Evolutionary conservation across 805 yeast genomes (phyloP).

Genomic region (Priceomyces haplophilus): DNA sequence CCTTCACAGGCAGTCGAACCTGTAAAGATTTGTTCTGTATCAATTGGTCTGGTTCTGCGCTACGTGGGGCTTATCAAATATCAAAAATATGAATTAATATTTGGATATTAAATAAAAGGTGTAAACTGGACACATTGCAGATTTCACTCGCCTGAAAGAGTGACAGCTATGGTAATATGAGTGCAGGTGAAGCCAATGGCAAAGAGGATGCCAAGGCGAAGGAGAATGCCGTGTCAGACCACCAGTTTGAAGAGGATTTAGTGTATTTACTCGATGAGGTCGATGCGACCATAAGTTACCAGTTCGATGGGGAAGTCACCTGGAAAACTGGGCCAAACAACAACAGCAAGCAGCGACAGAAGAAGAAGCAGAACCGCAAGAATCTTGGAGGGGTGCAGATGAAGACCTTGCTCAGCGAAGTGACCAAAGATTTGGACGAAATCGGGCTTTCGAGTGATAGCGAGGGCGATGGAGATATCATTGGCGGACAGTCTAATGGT

Average conservation of each 20-base stretch:
- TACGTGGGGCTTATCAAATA: no score
- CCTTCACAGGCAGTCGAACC: no score
- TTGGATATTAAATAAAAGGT: no score
- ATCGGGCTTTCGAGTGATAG: slow-evolving; percentile 25
- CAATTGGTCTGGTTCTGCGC: no score
- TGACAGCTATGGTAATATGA: not conserved
- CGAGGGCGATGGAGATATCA: no score
- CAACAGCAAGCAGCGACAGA: not conserved
- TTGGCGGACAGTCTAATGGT: slow-evolving; percentile 13
- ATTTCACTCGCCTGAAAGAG: no score
- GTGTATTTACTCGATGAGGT: slow-evolving; percentile 23
- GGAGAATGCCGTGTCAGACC: slow-evolving; percentile 2
- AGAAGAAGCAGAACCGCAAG: no score
- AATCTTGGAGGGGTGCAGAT: slow-evolving; percentile 9
- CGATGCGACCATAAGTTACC: not conserved
- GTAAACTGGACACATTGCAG: no score
- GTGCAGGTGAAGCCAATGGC: not conserved
- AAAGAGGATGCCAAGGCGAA: no score
- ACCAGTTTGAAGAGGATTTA: slow-evolving; percentile 29
- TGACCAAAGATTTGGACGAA: slow-evolving; percentile 26
- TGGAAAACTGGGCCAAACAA: not conserved
- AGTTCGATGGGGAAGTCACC: not conserved
- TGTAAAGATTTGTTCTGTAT: no score
- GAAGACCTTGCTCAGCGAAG: slow-evolving; percentile 18
- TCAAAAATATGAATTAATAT: no score